phyloP scores from a whole-genome alignment of 176 grass and related monocot species.

The Pontederia crassipes region DNA sequence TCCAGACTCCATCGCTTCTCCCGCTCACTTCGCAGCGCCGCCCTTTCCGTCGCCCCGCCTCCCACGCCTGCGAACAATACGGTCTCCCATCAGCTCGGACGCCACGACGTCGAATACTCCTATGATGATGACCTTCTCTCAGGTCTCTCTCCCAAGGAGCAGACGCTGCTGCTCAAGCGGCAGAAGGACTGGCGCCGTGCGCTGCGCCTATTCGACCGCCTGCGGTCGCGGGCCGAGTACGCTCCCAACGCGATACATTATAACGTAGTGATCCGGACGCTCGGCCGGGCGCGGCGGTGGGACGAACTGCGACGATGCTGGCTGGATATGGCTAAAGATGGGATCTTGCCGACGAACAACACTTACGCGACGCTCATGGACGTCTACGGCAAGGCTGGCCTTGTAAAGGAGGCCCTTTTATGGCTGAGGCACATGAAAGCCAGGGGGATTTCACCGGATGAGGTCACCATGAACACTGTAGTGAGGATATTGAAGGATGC shows the following conservation, averaged over 20 bases:
- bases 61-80: no score
- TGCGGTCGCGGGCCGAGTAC: conserved; percentile 40
- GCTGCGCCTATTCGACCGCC: conserved; percentile 35
- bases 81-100: background rate
- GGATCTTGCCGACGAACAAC: conserved; percentile 34
- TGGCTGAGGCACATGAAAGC: conserved; percentile 52
- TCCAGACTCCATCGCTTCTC: no score
- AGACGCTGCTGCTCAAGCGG: conserved; percentile 42
- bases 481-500: conserved; percentile 53
- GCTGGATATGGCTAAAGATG: conserved; percentile 31
- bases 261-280: conserved; percentile 43
- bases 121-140: conserved; percentile 14
- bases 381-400: conserved; percentile 50
- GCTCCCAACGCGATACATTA: conserved; percentile 45
- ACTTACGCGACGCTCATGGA: conserved; percentile 57
- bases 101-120: background rate
- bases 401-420: conserved; percentile 35
- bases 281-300: conserved; percentile 47
- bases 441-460: conserved; percentile 34
- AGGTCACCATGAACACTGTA: conserved; percentile 61
- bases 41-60: no score
- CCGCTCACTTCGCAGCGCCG: no score
- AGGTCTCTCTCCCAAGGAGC: conserved; percentile 34
- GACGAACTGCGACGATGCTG: conserved; percentile 35
- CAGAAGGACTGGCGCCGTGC: conserved; percentile 49